Conservation (phyloP, 1,284 basidiomycete species). For the Boletellus deceptivus region DNA sequence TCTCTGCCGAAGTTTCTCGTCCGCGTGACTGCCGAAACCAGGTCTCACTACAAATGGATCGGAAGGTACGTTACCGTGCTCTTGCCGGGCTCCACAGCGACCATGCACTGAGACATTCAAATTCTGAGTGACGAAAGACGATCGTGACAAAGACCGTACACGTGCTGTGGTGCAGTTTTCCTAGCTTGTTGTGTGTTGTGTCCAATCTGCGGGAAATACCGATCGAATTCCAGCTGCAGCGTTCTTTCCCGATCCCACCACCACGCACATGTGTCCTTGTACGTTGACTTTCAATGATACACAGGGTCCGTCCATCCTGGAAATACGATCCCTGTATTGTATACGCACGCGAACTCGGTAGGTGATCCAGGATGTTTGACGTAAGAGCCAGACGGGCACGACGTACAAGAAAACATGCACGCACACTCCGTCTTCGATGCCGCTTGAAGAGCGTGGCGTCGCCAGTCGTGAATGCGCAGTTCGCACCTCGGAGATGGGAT, state of each 20-base stretch:
- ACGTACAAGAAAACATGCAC: background rate
- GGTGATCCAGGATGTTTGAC: conserved; percentile 55
- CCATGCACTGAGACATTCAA: no score
- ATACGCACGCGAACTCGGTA: conserved; percentile 38
- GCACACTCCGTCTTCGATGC: background rate
- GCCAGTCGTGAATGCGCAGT: conserved; percentile 3
- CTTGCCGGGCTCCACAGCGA: no score
- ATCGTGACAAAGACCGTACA: background rate
- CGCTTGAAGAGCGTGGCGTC: background rate
- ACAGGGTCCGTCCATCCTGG: conserved; percentile 58
- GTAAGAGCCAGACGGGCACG: conserved; percentile 33
- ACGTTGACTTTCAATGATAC: conserved; percentile 50
- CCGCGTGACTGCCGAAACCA: background rate
- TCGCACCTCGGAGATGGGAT: conserved; percentile 13
- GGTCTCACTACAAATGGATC: background rate
- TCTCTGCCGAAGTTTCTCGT: no score
- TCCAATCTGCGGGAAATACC: conserved; percentile 1
- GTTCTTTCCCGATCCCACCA: no score
- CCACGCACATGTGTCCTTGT: conserved; percentile 21
- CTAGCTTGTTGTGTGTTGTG: background rate
- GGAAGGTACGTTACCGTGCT: no score
- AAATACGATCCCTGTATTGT: conserved; percentile 39
- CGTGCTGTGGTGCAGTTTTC: background rate
- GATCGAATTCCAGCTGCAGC: background rate
- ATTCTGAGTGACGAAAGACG: background rate